Evolutionary conservation across 2,329 filamentous ascomycete genomes (phyloP).

Genomic region (Neoscytalidium dimidiatum): DNA sequence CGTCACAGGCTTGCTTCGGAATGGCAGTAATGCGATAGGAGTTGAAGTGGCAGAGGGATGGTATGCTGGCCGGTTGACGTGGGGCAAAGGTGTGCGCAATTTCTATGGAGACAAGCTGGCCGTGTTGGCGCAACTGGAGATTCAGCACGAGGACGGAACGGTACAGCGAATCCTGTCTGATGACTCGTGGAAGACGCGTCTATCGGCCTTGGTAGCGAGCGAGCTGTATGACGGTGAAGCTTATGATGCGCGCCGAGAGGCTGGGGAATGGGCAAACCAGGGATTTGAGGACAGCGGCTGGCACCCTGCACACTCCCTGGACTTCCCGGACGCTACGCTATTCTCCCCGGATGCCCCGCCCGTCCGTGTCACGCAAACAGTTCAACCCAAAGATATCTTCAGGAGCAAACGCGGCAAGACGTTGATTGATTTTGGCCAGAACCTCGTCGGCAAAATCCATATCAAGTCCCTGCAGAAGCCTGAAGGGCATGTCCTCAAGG

Average conservation of each 20-base stretch:
- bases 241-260: conserved; percentile 46
- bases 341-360: conserved; percentile 48
- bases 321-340: conserved; percentile 36
- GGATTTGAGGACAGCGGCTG: conserved; percentile 29
- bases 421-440: conserved; percentile 61
- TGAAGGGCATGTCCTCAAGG: conserved; percentile 44
- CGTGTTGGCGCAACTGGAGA: conserved; percentile 42
- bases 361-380: conserved; percentile 39
- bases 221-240: conserved; percentile 58
- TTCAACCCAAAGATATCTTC: conserved; percentile 32
- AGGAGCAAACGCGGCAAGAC: conserved; percentile 47
- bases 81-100: conserved; percentile 33
- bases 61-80: conserved; percentile 47
- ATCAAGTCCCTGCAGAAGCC: conserved; percentile 40
- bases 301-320: conserved; percentile 34
- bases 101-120: conserved; percentile 45
- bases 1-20: conserved; percentile 44
- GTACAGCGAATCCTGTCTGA: conserved; percentile 27
- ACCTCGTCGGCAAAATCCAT: conserved; percentile 55
- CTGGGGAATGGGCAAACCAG: conserved; percentile 24
- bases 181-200: conserved; percentile 38
- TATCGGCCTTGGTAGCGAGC: conserved; percentile 37
- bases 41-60: conserved; percentile 53
- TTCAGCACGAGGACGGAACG: conserved; percentile 36
- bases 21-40: conserved; percentile 42